Base-by-base conservation (phyloP, 73 alveolate species). In the Stentor roeselii region DNA sequence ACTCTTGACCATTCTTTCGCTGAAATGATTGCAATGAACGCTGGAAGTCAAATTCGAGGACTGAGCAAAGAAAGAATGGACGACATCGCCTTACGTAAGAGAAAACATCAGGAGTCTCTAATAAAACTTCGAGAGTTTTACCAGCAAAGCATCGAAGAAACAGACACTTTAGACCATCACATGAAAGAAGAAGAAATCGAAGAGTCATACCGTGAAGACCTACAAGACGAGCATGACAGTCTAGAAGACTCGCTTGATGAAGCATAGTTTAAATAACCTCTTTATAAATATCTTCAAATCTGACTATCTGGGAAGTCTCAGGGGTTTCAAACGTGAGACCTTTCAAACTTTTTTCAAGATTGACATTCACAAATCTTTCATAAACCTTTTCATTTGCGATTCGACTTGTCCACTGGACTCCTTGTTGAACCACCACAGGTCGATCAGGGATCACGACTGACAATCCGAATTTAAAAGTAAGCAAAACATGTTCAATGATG, bases 101-200 rank as follows among this genome's bases (percentile, higher is more conserved):
- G 39, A 76, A 76, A 40, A 40, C 84, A 76, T 76, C 84, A 76
- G 84, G 84, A 76, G 39, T 76, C 75, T 21, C 67, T 76, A 6
- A 40, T 76, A 37, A 76, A 76, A 76, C 39, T 76, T 21, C 32
- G 74, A 34, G 84, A 76, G 0, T 39, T 76, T 76, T 76, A 76
- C 39, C n/a, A 21, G 80, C 11, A 30, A 2, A 0, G 21, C 50
- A 32, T 67, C 41, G 37, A 67, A 34, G 80, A 67, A 21, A 15
- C 80, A 21, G 80, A 67, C 15, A 32, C 21, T 21, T 27, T 21
- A 15, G 80, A 67, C 21, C 15, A n/a, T 14, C 37, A 67, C 11
- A 67, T 67, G 67, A 50, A 50, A 21, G 80, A 67, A 11, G 80
- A 67, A 67, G 37, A 67, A 1, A 32, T 21, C 11, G 80, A 67